Evolutionary conservation across 1,284 basidiomycete species (phyloP).

Genomic region (Stygiomarasmius scandens): DNA sequence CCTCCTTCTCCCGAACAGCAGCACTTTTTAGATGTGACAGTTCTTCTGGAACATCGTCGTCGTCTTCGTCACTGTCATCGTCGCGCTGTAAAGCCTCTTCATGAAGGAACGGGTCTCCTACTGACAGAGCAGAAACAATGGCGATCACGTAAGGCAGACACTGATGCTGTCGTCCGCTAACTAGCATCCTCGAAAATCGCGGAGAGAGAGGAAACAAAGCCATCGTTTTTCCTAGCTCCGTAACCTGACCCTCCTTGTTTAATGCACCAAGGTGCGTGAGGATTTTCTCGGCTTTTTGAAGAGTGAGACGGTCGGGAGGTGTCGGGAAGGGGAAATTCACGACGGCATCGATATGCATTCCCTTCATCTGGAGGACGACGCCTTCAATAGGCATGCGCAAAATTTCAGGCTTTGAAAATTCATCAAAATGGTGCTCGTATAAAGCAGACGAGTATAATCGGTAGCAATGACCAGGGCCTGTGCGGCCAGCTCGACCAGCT

Average conservation of each 20-base stretch:
- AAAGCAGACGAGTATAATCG: conserved; percentile 89
- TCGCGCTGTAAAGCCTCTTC: conserved; percentile 66
- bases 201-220: conserved; percentile 92
- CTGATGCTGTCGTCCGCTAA: conserved; percentile 88
- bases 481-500: conserved; percentile 94
- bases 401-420: conserved; percentile 91
- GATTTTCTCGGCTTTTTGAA: conserved; percentile 83
- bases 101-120: conserved; percentile 94
- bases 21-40: conserved; percentile 60
- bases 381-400: conserved; percentile 96
- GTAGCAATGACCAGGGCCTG: conserved; percentile 93
- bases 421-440: conserved; percentile 90
- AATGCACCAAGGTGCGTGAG: conserved; percentile 88
- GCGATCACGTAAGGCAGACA: conserved; percentile 93
- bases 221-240: conserved; percentile 90
- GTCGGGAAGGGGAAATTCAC: conserved; percentile 99
- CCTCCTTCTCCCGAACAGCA: conserved; percentile 68
- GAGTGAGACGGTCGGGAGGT: conserved; percentile 81
- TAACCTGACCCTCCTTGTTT: conserved; percentile 70
- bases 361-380: conserved; percentile 98
- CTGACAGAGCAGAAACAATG: conserved; percentile 90
- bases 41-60: conserved; percentile 42
- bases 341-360: conserved; percentile 97
- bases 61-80: conserved; percentile 48
- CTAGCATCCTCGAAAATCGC: conserved; percentile 93